A percentile compares a stretch with the other conserved stretches of the same genome.
Conservation (phyloP, 441 rosid species). For the Lepidium campestre region DNA sequence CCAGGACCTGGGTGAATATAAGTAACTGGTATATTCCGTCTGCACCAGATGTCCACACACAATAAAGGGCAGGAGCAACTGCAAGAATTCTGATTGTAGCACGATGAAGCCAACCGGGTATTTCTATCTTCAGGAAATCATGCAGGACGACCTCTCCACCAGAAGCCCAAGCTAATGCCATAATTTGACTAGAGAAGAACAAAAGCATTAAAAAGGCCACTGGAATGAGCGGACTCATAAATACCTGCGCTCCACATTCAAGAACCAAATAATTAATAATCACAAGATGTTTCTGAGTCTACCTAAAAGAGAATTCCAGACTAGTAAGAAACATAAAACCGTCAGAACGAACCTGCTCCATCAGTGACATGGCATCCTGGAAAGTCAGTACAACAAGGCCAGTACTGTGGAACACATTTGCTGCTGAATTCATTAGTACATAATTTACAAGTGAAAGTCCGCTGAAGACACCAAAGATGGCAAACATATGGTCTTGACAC, state of each 20-base stretch:
- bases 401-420: slow-evolving; percentile 70
- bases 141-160: slow-evolving; percentile 72
- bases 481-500: slow-evolving; percentile 67
- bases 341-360: slow-evolving; percentile 72
- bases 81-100: slow-evolving; percentile 77
- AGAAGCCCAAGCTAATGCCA: slow-evolving; percentile 72
- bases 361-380: slow-evolving; percentile 80
- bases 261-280: slow-evolving; percentile 7
- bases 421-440: slow-evolving; percentile 79
- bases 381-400: slow-evolving; percentile 80
- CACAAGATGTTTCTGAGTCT: not conserved
- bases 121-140: slow-evolving; percentile 65
- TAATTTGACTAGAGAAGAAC: slow-evolving; percentile 67
- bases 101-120: slow-evolving; percentile 91
- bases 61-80: slow-evolving; percentile 74
- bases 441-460: slow-evolving; percentile 69
- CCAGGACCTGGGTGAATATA: slow-evolving; percentile 70
- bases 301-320: not conserved
- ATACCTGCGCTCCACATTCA: slow-evolving; percentile 45
- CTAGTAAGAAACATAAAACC: not conserved
- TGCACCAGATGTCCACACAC: slow-evolving; percentile 86
- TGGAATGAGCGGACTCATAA: slow-evolving; percentile 63
- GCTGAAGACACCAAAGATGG: slow-evolving; percentile 66
- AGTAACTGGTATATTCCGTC: slow-evolving; percentile 93
- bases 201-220: slow-evolving; percentile 53